Base-by-base conservation (phyloP, 2,329 filamentous ascomycete genomes). In the Sclerotinia sclerotiorum region DNA sequence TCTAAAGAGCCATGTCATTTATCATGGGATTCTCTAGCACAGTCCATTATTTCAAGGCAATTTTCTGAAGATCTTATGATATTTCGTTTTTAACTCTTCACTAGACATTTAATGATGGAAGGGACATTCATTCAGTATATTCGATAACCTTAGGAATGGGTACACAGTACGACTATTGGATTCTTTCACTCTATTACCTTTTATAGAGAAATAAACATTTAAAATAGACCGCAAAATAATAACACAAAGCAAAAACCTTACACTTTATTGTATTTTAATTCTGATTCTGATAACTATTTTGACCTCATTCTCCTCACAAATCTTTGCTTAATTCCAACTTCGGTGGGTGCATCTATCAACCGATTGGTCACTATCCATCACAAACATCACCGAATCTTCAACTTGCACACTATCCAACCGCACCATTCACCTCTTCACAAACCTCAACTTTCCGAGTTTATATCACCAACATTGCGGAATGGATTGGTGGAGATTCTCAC, bases 401-500 rank as follows among this genome's bases (percentile, higher is more conserved):
- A 48, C 42, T 61, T 52, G 15, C 24, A 55, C 21, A 67, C n/a
- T 62, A 54, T 48, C 21, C 52, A 46, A 44, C 57, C 55, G 42
- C 57, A 49, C 44, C 39, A 65, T 48, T 58, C 42, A 55, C 29
- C 57, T 51, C 32, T 19, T 24, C 60, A 68, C 68, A n/a, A 60
- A 57, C 51, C 51, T 65, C 63, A 44, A 57, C 27, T 27, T 56
- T 57, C 24, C 5, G 24, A 56, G 17, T 32, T 48, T 48, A 21
- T 24, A 54, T 65, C 51, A 21, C 42, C 51, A 44, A 66, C 65
- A 68, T 46, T 68, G 66, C 72, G 72, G 68, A 69, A 75, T 75
- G 74, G 74, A 74, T 71, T 72, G 70, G 73, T 58, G 67, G 65
- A 71, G 27, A 54, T n/a, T 46, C 21, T 61, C 27, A 55, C 63